Conservation (phyloP, 129 eudicot genomes). For the Flaveria bidentis region DNA sequence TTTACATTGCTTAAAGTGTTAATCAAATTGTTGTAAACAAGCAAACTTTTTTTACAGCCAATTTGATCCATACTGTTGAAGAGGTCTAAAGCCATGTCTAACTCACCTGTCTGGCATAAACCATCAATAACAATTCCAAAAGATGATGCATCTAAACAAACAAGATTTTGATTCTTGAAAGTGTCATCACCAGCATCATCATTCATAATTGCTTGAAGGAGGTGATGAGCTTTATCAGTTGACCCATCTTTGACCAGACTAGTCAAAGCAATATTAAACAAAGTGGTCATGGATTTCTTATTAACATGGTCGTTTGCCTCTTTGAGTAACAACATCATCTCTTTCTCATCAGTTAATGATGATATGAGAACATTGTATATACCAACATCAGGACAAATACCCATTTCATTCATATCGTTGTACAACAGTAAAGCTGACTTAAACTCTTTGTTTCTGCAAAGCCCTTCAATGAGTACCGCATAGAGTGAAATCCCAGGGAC, state of each 20-base stretch:
- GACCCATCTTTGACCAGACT: constrained; percentile 50
- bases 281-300: constrained; percentile 31
- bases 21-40: constrained; percentile 72
- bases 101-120: constrained; percentile 51
- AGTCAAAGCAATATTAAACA: constrained; percentile 51
- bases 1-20: constrained; percentile 55
- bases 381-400: constrained; percentile 62
- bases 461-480: constrained; percentile 61
- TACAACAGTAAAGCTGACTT: constrained; percentile 56
- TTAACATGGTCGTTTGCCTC: constrained; percentile 35
- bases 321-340: constrained; percentile 48
- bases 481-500: constrained; percentile 59
- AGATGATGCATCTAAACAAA: constrained; percentile 46
- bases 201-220: constrained; percentile 41
- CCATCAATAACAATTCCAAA: constrained; percentile 62
- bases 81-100: constrained; percentile 63
- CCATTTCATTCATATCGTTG: constrained; percentile 48
- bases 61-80: constrained; percentile 57
- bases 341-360: constrained; percentile 47
- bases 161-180: constrained; percentile 19
- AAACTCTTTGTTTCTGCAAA: constrained; percentile 52
- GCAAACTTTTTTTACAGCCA: constrained; percentile 45
- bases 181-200: constrained; percentile 29
- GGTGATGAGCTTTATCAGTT: constrained; percentile 50
- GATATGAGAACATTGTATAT: constrained; percentile 46